Base-by-base conservation (phyloP, 208 protist species). In the Wallacemonas collosoma region DNA sequence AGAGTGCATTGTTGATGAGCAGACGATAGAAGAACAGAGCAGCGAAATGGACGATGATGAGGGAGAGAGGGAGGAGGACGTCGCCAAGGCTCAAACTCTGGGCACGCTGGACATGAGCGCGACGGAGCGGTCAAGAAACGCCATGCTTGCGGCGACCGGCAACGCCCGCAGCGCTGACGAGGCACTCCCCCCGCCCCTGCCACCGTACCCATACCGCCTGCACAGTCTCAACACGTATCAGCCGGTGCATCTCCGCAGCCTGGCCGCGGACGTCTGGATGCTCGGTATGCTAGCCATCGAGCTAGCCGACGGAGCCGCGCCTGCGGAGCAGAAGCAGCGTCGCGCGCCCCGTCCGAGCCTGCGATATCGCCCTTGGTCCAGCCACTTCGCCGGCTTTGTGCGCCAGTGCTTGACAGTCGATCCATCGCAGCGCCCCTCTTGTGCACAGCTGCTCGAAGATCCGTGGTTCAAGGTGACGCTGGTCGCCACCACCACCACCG, bases 221-320 rank as follows among this genome's bases (percentile, higher is more conserved):
- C 45, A n/a, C 63, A 81, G 67, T 35, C 71, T 73, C 51, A 86
- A 82, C 75, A 89, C 84, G n/a, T 43, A 56, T 3, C 56, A 69
- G 36, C 84, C 84, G 11, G 38, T 14, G 36, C 66, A 61, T 51
- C 35, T 58, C 1, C 47, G 80, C 12, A 72, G 55, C 9, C 58
- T 81, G 1, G 79, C 84, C 1, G 77, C 76, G 35, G 90, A 95
- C 62, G 67, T 95, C 40, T 95, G 87, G 87, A 85, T 86, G 81
- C 55, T 95, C 17, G 90, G 85, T 35, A 86, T 95, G 81, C 71
- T 95, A 35, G 81, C 83, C 9, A 67, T 93, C 39, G 83, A 90
- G 41, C 78, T 95, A 17, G 87, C 90, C 0, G 86, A 95, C 44
- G 83, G 83, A 2, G 66, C 76, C 9, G 66, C 71, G 55, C 80